Evolutionary conservation across 306 rosid species (phyloP).

Genomic region (Macrotyloma uniflorum): DNA sequence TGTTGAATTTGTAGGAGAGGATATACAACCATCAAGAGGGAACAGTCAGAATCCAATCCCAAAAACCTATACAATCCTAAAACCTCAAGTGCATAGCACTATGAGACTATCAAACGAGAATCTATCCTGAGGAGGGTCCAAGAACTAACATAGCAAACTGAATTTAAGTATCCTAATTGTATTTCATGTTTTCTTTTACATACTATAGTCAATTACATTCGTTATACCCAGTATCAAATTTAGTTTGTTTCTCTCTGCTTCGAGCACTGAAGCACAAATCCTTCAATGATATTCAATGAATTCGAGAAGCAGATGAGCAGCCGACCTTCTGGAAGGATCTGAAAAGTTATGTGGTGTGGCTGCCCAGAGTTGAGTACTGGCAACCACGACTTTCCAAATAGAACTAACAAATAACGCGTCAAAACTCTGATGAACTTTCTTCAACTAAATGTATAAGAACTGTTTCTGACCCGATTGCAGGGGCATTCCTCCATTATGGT

Average conservation of each 20-base stretch:
- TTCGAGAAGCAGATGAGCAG: conserved; percentile 4
- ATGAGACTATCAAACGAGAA: no score
- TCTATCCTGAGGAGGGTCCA: no score
- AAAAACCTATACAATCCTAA: no score
- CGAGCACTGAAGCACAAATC: neutral
- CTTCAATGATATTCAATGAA: neutral
- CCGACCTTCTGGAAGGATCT: conserved; percentile 1
- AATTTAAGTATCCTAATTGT: neutral
- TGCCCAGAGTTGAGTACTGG: neutral
- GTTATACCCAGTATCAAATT: neutral
- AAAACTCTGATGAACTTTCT: conserved; percentile 7
- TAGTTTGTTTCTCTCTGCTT: neutral
- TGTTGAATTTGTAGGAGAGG: no score
- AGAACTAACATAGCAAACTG: neutral
- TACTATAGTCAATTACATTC: no score
- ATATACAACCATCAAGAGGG: no score
- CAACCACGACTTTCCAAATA: neutral
- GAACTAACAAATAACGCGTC: neutral
- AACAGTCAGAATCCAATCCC: no score
- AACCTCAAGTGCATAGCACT: no score
- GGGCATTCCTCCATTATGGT: neutral
- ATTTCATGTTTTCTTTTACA: neutral
- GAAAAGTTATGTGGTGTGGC: neutral
- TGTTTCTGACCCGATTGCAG: neutral
- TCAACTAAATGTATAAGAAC: neutral